These are phyloP conservation scores for Thielaviopsis populi DNA, from an alignment of 2,329 filamentous ascomycete genomes.

Conservation along the genomic window DNA sequence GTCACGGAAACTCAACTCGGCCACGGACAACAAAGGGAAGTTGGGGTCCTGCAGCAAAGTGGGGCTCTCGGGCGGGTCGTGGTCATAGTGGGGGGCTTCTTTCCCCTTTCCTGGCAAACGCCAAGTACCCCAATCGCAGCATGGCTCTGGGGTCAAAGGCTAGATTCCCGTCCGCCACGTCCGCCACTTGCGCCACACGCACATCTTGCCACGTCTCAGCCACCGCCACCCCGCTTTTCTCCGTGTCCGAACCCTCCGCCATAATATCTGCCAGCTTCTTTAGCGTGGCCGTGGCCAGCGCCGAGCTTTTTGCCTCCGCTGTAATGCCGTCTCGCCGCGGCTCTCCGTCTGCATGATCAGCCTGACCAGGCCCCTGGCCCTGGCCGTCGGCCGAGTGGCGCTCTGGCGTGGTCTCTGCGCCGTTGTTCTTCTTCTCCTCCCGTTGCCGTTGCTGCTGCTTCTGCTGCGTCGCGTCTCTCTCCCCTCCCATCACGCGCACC, in stretches of 20 bases:
- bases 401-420: too few species aligned
- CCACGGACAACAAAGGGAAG: neutral
- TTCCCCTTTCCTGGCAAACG: constrained; percentile 14
- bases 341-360: neutral
- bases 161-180: constrained; percentile 27
- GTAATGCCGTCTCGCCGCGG: neutral
- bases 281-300: neutral
- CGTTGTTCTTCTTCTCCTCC: neutral
- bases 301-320: neutral
- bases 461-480: neutral
- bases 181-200: constrained; percentile 20
- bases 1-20: neutral
- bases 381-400: too few species aligned
- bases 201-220: constrained; percentile 18
- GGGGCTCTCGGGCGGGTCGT: too few species aligned
- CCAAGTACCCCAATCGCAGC: constrained; percentile 28
- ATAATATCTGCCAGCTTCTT: constrained; percentile 3
- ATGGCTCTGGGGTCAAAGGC: constrained; percentile 29
- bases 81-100: neutral
- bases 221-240: constrained; percentile 21
- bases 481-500: neutral
- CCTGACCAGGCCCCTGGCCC: too few species aligned
- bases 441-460: neutral
- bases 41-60: neutral
- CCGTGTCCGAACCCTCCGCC: constrained; percentile 7